A percentile compares a stretch with the other conserved stretches of the same genome.
Evolutionary conservation across 441 rosid genomes (phyloP).

Genomic region (Manihot esculenta): DNA sequence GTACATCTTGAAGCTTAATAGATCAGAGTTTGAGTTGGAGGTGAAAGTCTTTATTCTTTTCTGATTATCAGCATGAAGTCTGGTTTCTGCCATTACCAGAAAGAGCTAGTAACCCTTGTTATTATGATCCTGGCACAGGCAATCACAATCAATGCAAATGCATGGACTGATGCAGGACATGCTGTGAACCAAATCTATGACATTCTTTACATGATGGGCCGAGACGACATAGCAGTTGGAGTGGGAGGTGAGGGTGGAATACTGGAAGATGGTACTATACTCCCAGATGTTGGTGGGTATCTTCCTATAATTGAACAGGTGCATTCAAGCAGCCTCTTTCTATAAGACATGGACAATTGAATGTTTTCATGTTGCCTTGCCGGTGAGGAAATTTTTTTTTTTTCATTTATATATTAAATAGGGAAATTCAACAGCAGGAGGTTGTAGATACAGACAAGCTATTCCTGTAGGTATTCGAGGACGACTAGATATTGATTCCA

Average conservation of each 20-base stretch:
- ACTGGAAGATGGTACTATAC: conserved; percentile 57
- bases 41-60: conserved; percentile 30
- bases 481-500: conserved; percentile 27
- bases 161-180: conserved; percentile 88
- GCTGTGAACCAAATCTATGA: conserved; percentile 80
- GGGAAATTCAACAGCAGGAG: conserved; percentile 34
- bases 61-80: not conserved
- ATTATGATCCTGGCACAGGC: conserved; percentile 45
- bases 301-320: conserved; percentile 92
- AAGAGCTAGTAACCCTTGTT: not conserved
- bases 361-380: not conserved
- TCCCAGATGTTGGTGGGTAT: conserved; percentile 81
- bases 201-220: conserved; percentile 87
- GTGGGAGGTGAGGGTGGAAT: conserved; percentile 94
- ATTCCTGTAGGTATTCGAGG: conserved; percentile 33
- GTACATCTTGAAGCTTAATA: conserved; percentile 76
- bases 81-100: not conserved
- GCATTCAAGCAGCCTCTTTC: not conserved
- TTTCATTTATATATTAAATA: conserved; percentile 19
- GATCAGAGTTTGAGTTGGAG: conserved; percentile 72
- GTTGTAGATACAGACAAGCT: conserved; percentile 42
- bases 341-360: too few relatives aligned
- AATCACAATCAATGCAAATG: conserved; percentile 65
- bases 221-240: conserved; percentile 76
- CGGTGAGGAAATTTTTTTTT: not conserved